Conservation (phyloP, 73 alveolate genomes). For the Stentor roeselii region DNA sequence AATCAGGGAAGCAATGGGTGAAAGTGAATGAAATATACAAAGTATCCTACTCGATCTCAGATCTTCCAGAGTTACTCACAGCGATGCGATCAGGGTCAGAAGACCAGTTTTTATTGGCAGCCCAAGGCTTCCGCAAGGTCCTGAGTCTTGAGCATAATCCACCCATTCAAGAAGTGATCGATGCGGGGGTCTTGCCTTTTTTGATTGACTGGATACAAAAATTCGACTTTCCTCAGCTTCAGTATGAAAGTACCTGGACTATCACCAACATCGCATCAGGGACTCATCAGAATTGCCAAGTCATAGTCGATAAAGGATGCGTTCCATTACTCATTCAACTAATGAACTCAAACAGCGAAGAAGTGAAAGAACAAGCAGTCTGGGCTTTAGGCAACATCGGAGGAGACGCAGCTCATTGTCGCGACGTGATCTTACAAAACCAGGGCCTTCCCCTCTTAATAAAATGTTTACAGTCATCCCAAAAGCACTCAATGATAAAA, state of each 20-base stretch:
- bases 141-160: conserved; percentile 82
- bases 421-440: conserved; percentile 73
- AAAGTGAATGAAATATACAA: conserved; percentile 28
- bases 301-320: conserved; percentile 92
- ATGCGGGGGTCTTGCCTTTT: conserved; percentile 86
- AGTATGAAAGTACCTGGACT: conserved; percentile 97
- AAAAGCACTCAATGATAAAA: conserved; percentile 63
- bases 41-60: conserved; percentile 32
- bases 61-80: conserved; percentile 54
- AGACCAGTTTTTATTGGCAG: conserved; percentile 60
- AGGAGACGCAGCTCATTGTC: conserved; percentile 80
- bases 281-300: conserved; percentile 81
- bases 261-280: conserved; percentile 97
- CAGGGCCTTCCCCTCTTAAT: conserved; percentile 86
- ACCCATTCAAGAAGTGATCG: conserved; percentile 93
- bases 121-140: conserved; percentile 92
- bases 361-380: conserved; percentile 86
- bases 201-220: conserved; percentile 76
- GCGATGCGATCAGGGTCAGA: conserved; percentile 47
- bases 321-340: conserved; percentile 71
- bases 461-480: conserved; percentile 59
- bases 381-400: conserved; percentile 98
- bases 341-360: conserved; percentile 71
- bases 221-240: conserved; percentile 74
- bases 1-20: neutral